Percentiles rank a stretch among this genome's conserved stretches.
Conservation (phyloP, 768 basidiomycete genomes). For the Tylopilus balloui region DNA sequence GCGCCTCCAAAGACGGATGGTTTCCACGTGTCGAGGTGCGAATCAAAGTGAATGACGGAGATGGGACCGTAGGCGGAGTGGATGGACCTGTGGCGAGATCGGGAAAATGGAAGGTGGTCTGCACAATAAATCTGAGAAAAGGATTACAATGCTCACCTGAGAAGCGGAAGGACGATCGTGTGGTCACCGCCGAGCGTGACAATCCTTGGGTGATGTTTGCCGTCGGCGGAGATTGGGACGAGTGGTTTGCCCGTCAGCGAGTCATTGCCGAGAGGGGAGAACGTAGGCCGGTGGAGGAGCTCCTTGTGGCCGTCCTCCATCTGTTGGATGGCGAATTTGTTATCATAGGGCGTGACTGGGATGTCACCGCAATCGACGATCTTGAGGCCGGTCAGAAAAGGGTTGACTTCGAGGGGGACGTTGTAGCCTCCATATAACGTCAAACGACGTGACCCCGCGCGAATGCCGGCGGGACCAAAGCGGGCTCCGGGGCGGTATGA, state of each 20-base stretch:
- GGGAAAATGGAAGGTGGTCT: background rate
- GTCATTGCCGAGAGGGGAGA: slow-evolving; percentile 61
- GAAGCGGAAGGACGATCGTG: slow-evolving; percentile 67
- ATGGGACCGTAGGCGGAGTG: slow-evolving; percentile 74
- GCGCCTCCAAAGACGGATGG: slow-evolving; percentile 72
- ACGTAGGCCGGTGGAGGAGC: slow-evolving; percentile 60
- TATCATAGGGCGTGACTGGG: slow-evolving; percentile 76
- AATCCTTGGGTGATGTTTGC: slow-evolving; percentile 71
- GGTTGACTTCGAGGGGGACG: slow-evolving; percentile 67
- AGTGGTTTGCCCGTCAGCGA: slow-evolving; percentile 53
- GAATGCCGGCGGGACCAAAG: slow-evolving; percentile 81
- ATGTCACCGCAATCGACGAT: slow-evolving; percentile 79
- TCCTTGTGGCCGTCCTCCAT: slow-evolving; percentile 70
- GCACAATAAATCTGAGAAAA: background rate
- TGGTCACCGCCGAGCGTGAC: slow-evolving; percentile 88
- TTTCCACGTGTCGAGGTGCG: slow-evolving; percentile 79
- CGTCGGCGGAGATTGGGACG: slow-evolving; percentile 59
- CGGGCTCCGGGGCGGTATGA: slow-evolving; percentile 81
- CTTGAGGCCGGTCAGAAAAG: slow-evolving; percentile 62
- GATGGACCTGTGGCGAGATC: slow-evolving; percentile 50
- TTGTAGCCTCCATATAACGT: slow-evolving; percentile 78
- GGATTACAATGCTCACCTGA: slow-evolving; percentile 22
- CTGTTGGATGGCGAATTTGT: slow-evolving; percentile 65
- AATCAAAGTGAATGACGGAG: slow-evolving; percentile 84
- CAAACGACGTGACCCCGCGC: slow-evolving; percentile 70